Base-by-base conservation (phyloP, 345 rosid species). In the Turritis glabra region DNA sequence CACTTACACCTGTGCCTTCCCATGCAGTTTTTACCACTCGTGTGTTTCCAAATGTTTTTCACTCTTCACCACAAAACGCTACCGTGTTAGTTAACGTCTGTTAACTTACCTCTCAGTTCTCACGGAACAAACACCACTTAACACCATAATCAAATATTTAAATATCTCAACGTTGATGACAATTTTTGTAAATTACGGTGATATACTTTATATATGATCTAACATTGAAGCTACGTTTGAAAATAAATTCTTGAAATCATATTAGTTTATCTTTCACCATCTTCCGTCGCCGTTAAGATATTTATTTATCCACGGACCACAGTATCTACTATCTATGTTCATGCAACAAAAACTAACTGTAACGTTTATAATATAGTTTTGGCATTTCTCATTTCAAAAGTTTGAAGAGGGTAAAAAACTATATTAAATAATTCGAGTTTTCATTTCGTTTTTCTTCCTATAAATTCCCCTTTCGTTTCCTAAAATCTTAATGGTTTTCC, bases 11-110 rank as follows among this genome's bases (percentile, higher is more conserved):
- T 72, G 77, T 72, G 56, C 19, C 32, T 77, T 65, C 69, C 7
- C 80, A 77, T 77, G 80, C 80, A 77, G 7, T 71, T 71, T 77
- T 71, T 64, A 77, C 80, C 69, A 76, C 35, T 76, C 75, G 10
- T 69, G 26, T 54, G 52, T 30, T 46, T 59, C 48, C 70, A 51
- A 7, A 7, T 22, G 53, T 23, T 67, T 64, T 76, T 18, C 63
- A 69, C 70, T 75, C 54, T 67, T 47, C 54, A 71, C 55, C 1
- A 8, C 2, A 11, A 1, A 25, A 59, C 33, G 56, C 3, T 13
- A 9, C 11, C 56, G 47, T 58, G 47, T 58, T 47, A 5, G 1
- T 1, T 33, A 22, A 47, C 48, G 23, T 29, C 51, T 60, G 48
- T 48, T 37, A 7, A 43, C 37, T 65, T 25, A 27, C 43, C 23